Conservation (phyloP, 495 filamentous ascomycete species). For the Lophiotrema nucula region DNA sequence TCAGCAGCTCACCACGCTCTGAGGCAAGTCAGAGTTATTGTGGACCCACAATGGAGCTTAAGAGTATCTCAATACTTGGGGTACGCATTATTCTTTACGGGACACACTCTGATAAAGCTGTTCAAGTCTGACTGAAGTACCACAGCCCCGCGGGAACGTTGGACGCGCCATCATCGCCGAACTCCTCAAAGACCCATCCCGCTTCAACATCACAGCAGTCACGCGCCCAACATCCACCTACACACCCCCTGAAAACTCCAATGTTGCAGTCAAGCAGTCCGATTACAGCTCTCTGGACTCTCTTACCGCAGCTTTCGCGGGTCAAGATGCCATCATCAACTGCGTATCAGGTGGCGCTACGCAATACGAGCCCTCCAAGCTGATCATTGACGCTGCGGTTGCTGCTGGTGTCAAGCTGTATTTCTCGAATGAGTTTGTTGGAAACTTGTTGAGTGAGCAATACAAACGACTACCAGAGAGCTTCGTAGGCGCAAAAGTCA, state of each 20-base stretch:
- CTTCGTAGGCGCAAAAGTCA: conserved; percentile 22
- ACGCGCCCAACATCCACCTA: conserved; percentile 18
- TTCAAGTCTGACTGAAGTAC: neutral
- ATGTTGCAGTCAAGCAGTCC: conserved; percentile 4
- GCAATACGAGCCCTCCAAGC: conserved; percentile 12
- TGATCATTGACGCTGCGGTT: conserved; percentile 30
- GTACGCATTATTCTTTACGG: conserved; percentile 3
- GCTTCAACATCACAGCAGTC: conserved; percentile 25
- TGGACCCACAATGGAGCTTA: conserved; percentile 29
- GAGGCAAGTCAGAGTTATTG: no score
- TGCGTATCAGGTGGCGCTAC: conserved; percentile 24
- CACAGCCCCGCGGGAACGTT: conserved; percentile 24
- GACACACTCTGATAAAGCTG: neutral
- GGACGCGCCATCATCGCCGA: conserved; percentile 22
- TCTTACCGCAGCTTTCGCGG: conserved; percentile 11
- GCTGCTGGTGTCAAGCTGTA: conserved; percentile 33
- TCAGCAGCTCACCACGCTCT: no score
- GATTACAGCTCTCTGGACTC: conserved; percentile 30
- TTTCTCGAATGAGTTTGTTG: conserved; percentile 33
- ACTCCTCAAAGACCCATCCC: conserved; percentile 16
- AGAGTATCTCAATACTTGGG: conserved; percentile 27
- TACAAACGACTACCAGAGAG: conserved; percentile 12
- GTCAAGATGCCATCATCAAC: conserved; percentile 26
- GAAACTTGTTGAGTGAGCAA: conserved; percentile 6
- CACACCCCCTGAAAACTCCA: conserved; percentile 7